Conservation (phyloP, 805 yeast species). For the Tetrapisispora taiwanensis region DNA sequence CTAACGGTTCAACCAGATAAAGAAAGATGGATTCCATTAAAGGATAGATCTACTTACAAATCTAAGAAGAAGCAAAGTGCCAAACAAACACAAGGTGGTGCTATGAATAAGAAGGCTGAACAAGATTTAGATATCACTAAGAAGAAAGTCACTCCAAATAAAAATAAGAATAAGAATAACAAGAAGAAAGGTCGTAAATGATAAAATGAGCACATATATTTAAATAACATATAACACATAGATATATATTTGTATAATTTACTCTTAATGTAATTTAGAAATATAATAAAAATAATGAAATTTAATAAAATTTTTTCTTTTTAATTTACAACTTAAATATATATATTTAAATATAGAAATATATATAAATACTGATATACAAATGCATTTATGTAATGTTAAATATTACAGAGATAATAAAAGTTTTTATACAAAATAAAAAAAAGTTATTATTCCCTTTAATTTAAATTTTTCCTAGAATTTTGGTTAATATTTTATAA, state of each 20-base stretch:
- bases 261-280: background rate
- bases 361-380: constrained; percentile 1
- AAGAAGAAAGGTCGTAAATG: constrained; percentile 22
- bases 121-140: constrained; percentile 26
- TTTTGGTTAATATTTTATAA: background rate
- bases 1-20: constrained; percentile 36
- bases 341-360: background rate
- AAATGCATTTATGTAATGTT: constrained; percentile 2
- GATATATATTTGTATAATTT: background rate
- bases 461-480: too few species aligned
- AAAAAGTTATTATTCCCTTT: background rate
- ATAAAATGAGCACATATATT: background rate
- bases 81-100: constrained; percentile 56
- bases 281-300: background rate
- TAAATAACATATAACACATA: background rate
- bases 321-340: background rate
- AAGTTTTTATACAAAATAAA: background rate
- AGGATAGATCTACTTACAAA: constrained; percentile 74
- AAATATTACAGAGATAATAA: background rate
- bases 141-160: constrained; percentile 8
- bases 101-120: constrained; percentile 33
- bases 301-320: background rate
- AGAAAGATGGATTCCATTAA: constrained; percentile 89
- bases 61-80: constrained; percentile 50
- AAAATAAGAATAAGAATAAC: constrained; percentile 7